Evolutionary conservation across 345 rosid species (phyloP), one percentile per base, ranked within the genome.

Genomic region (Eucalyptus grandis): DNA sequence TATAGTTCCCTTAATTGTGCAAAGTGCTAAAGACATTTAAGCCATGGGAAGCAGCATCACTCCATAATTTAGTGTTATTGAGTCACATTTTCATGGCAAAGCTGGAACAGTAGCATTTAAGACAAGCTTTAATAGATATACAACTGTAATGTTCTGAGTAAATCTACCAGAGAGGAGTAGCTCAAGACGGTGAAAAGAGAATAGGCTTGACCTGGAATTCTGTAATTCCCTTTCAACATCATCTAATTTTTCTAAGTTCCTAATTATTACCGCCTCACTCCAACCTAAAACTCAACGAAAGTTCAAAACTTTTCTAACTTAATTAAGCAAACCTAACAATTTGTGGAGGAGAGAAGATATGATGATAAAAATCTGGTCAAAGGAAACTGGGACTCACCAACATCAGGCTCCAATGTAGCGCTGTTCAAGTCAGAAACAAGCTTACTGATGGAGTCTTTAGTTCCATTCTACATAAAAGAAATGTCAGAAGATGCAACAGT

Each of bases 371-470:
- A 56, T 21, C 86, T 31, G 24, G 47, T 77, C 47, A 77, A 77
- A 72, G 46, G 54, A 90, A 49, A 43, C 87, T 53, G 27, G 47
- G 88, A 88, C 96, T 94, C 91, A 96, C 99, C 99, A 46, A 97
- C 99, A 94, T 98, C 98, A 86, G 94, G 65, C 94, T 97, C 99
- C 97, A 97, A 92, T 88, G 92, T 94, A 22, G 97, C 95, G 89
- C 87, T 91, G 93, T 97, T 98, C 93, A 98, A 93, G 91, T 98
- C 99, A 81, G 98, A 93, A 90, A 98, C 94, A 91, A 98, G 98
- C 96, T 97, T 98, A 67, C 90, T 91, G 87, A 97, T 96, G 90
- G 99, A 94, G 88, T 98, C 98, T 89, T 96, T 98, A 62, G 99
- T 96, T 90, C 99, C 99, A 91, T 98, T 98, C 99, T 98, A 90